These are phyloP conservation scores for Ceratorhiza oryzae-sativae DNA, from an alignment of 1,284 basidiomycete genomes.

Conservation along the genomic window DNA sequence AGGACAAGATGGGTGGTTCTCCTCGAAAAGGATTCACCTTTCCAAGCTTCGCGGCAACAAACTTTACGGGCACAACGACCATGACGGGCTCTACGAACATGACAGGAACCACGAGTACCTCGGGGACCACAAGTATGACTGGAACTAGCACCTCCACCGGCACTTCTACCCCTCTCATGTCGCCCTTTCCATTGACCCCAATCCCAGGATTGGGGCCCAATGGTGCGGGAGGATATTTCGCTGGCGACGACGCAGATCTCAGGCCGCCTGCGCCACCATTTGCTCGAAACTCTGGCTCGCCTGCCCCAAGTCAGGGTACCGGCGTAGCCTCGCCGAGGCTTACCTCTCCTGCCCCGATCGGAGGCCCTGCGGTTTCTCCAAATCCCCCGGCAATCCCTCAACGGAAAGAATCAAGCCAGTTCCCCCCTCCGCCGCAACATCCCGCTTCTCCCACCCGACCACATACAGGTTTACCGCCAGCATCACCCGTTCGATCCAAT, in stretches of 20 bases:
- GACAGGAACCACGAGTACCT: neutral
- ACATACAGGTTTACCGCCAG: conserved; percentile 16
- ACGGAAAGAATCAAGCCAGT: conserved; percentile 10
- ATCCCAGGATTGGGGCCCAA: conserved; percentile 23
- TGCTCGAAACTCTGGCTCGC: neutral
- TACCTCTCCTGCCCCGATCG: neutral
- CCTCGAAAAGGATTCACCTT: conserved; percentile 12
- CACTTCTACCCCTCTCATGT: conserved; percentile 16
- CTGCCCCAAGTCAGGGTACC: neutral
- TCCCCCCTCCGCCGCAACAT: conserved; percentile 32
- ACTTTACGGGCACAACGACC: neutral
- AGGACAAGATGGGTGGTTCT: neutral
- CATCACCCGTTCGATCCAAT: conserved; percentile 13
- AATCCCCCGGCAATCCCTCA: conserved; percentile 5
- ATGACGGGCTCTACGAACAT: neutral
- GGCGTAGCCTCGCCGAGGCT: neutral
- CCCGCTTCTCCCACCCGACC: conserved; percentile 31
- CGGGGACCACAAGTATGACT: neutral
- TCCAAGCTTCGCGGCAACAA: conserved; percentile 7
- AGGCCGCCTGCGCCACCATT: conserved; percentile 16
- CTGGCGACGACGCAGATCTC: neutral
- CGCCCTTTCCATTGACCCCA: conserved; percentile 25
- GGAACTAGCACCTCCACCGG: neutral
- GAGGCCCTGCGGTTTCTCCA: neutral
- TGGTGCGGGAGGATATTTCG: conserved; percentile 15